Evolutionary conservation across 768 basidiomycete genomes (phyloP).

Genomic region (Lactarius psammicola): DNA sequence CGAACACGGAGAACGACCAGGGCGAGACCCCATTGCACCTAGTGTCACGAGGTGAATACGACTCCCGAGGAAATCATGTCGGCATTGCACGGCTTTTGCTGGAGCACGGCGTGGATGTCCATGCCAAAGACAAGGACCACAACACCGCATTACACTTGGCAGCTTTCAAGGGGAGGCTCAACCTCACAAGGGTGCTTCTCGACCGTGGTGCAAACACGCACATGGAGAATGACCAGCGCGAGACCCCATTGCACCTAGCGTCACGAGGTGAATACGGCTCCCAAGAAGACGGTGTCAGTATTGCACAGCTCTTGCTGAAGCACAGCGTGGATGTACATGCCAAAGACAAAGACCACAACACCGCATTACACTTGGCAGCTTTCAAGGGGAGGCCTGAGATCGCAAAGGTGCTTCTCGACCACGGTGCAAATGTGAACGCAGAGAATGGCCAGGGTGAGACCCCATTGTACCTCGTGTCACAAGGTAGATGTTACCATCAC

Average conservation of each 20-base stretch:
- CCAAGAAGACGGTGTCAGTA: not conserved
- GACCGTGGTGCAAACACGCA: too few relatives aligned
- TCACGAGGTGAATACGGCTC: too few relatives aligned
- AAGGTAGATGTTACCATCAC: too few relatives aligned
- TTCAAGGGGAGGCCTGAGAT: not conserved
- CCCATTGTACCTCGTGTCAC: not conserved
- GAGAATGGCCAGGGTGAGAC: not conserved
- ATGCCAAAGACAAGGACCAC: too few relatives aligned
- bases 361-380: not conserved
- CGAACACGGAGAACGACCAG: not conserved
- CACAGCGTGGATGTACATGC: not conserved
- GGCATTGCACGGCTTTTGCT: too few relatives aligned
- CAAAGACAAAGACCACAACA: not conserved
- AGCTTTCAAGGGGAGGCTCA: too few relatives aligned
- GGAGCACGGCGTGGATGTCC: too few relatives aligned
- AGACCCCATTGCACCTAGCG: too few relatives aligned
- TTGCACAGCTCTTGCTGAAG: not conserved
- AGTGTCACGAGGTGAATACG: not conserved
- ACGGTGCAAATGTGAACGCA: not conserved
- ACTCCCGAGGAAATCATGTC: too few relatives aligned
- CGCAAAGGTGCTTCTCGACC: not conserved
- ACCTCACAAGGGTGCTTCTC: too few relatives aligned
- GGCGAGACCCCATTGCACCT: not conserved
- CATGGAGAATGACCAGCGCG: too few relatives aligned
- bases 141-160: too few relatives aligned